Conservation (phyloP, 495 filamentous ascomycete genomes). For the Podospora pseudopauciseta region DNA sequence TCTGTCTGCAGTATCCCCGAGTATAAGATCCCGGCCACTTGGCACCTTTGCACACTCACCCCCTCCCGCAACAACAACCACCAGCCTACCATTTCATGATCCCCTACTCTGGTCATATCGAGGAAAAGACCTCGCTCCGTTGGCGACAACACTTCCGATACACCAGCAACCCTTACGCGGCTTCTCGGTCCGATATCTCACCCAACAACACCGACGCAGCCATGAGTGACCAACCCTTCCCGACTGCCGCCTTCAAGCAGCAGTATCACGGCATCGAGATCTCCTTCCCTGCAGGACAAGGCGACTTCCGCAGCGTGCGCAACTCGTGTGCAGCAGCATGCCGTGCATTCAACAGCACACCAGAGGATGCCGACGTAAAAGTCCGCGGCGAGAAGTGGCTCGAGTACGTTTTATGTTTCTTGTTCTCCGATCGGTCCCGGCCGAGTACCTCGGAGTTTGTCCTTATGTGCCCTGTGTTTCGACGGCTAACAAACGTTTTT, state of each 20-base stretch:
- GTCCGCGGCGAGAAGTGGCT: constrained; percentile 30
- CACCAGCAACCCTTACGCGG: background rate
- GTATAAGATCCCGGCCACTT: background rate
- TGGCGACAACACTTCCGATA: background rate
- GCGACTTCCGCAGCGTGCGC: constrained; percentile 33
- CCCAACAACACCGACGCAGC: background rate
- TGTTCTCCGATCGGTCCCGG: background rate
- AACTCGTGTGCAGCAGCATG: constrained; percentile 34
- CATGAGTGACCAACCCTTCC: constrained; percentile 2
- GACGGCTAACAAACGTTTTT: background rate
- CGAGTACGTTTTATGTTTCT: constrained; percentile 26
- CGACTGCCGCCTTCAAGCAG: constrained; percentile 8
- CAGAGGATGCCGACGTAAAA: constrained; percentile 33
- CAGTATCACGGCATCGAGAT: constrained; percentile 9
- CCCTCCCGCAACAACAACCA: background rate
- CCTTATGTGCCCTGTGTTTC: background rate
- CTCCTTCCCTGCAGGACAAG: constrained; percentile 34
- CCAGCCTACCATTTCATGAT: background rate
- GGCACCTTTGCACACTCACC: background rate
- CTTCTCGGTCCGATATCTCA: constrained; percentile 1
- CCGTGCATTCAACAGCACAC: constrained; percentile 34
- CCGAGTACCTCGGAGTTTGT: background rate
- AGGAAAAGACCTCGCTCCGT: background rate
- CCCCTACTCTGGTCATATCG: background rate
- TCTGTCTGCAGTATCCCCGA: background rate